Evolutionary conservation across 2,329 filamentous ascomycete genomes (phyloP).

Genomic region (Bipolaris bicolor): DNA sequence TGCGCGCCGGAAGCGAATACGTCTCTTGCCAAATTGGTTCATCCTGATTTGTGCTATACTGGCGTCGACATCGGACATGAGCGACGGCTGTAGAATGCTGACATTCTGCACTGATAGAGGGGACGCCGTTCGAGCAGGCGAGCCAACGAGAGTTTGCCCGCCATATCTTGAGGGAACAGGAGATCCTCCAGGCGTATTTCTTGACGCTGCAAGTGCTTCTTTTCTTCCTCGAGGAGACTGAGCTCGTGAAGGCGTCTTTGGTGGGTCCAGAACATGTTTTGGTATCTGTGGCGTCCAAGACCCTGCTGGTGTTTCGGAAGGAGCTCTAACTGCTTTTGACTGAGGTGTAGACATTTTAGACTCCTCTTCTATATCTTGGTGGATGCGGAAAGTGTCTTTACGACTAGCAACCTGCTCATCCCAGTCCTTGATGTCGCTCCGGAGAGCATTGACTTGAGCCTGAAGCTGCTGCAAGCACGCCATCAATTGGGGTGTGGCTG

Average conservation of each 20-base stretch:
- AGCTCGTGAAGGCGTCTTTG: constrained; percentile 40
- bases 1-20: constrained; percentile 43
- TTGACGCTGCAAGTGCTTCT: constrained; percentile 34
- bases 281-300: constrained; percentile 48
- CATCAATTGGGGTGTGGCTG: constrained; percentile 51
- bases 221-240: constrained; percentile 47
- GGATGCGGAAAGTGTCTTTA: constrained; percentile 57
- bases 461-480: constrained; percentile 51
- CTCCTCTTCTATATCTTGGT: constrained; percentile 53
- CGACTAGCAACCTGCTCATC: constrained; percentile 56
- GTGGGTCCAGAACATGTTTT: constrained; percentile 41
- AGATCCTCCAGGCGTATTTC: constrained; percentile 11
- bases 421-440: constrained; percentile 53
- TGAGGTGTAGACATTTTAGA: constrained; percentile 40
- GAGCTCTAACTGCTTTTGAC: constrained; percentile 29
- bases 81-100: constrained; percentile 38
- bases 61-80: constrained; percentile 45
- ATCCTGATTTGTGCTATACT: constrained; percentile 40
- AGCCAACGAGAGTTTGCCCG: constrained; percentile 36
- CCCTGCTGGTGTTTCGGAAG: constrained; percentile 36
- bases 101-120: constrained; percentile 38
- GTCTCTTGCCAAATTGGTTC: constrained; percentile 42
- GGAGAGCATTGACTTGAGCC: constrained; percentile 52
- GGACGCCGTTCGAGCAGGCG: constrained; percentile 36
- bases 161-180: constrained; percentile 24